phyloP scores from a whole-genome alignment of 495 filamentous ascomycete genomes.

The Cryomyces minteri region DNA sequence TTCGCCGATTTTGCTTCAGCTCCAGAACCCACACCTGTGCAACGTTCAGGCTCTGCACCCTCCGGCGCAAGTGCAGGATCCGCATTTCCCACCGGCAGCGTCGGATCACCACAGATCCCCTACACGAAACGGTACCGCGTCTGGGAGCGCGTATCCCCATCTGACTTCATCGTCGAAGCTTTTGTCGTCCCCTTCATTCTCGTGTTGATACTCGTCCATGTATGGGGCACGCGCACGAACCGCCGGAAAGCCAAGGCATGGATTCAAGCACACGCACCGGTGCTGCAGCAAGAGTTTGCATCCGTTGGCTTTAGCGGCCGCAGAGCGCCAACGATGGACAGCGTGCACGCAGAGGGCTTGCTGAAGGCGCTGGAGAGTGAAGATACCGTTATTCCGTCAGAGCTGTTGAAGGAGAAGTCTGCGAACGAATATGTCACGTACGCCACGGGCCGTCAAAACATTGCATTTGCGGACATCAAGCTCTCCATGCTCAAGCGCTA shows the following conservation, averaged over 20 bases:
- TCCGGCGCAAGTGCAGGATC: slow-evolving; percentile 24
- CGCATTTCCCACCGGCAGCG: slow-evolving; percentile 26
- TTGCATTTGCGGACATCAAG: slow-evolving; percentile 75
- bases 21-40: slow-evolving; percentile 13
- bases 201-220: slow-evolving; percentile 55
- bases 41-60: slow-evolving; percentile 20
- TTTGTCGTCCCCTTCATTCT: slow-evolving; percentile 58
- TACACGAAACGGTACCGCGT: slow-evolving; percentile 95
- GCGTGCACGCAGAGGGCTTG: slow-evolving; percentile 25
- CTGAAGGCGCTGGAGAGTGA: slow-evolving; percentile 14
- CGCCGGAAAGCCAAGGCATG: slow-evolving; percentile 61
- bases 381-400: slow-evolving; percentile 31
- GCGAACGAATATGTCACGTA: slow-evolving; percentile 73
- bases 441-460: slow-evolving; percentile 84
- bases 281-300: slow-evolving; percentile 67
- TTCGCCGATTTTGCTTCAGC: slow-evolving; percentile 29
- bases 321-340: slow-evolving; percentile 21
- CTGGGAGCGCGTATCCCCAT: slow-evolving; percentile 65
- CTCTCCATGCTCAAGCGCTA: slow-evolving; percentile 73
- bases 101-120: slow-evolving; percentile 16
- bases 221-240: slow-evolving; percentile 72
- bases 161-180: slow-evolving; percentile 77
- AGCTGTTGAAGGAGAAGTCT: slow-evolving; percentile 61
- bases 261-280: slow-evolving; percentile 52
- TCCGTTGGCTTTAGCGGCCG: slow-evolving; percentile 58